Base-by-base conservation (phyloP, 164 flowering plant genomes). In the Platanus orientalis region DNA sequence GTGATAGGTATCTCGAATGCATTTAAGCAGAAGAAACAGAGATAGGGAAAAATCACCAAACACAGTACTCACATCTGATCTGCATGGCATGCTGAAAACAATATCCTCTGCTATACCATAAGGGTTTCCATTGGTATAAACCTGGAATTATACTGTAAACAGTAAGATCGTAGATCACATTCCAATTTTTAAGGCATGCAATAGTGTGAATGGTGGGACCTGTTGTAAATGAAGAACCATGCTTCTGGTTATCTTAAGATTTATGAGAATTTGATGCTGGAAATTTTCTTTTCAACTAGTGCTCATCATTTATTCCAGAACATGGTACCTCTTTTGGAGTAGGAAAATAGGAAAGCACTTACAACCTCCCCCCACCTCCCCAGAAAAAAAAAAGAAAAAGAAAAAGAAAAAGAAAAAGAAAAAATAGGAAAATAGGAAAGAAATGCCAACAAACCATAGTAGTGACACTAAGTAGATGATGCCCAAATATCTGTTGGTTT, bases 11-110 rank as follows among this genome's bases (percentile, higher is more conserved):
- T 45, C 55, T 29, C 27, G 29, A 44, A 58, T 39, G 39, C 28
- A 34, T 57, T 24, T 47, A 30, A 25, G 54, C 0, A 57, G 13
- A 45, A 57, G 11, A 54, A 13, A 19, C 16, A 2, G 25, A 24
- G 45, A 27, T 12, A 13, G 42, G n/a, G 14, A n/a, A 6, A 26
- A 58, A 32, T 51, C 25, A 12, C 20, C 3, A 2, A 34, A 57
- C 7, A 54, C 53, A 29, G 44, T 23, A 68, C 78, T 72, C 64
- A 89, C 99, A 54, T 88, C 80, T 71, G 99, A 94, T 83, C 97
- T 81, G 80, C 99, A 94, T 32, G 99, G 99, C 99, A 94, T 89
- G 73, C 99, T 94, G 81, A 94, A 94, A 63, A 94, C 92, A 66
- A 94, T 77, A 70, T 73, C 97, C 68, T 91, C 95, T 49, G 90